Base-by-base conservation (phyloP, 1,284 basidiomycete genomes). In the Malassezia caprae region DNA sequence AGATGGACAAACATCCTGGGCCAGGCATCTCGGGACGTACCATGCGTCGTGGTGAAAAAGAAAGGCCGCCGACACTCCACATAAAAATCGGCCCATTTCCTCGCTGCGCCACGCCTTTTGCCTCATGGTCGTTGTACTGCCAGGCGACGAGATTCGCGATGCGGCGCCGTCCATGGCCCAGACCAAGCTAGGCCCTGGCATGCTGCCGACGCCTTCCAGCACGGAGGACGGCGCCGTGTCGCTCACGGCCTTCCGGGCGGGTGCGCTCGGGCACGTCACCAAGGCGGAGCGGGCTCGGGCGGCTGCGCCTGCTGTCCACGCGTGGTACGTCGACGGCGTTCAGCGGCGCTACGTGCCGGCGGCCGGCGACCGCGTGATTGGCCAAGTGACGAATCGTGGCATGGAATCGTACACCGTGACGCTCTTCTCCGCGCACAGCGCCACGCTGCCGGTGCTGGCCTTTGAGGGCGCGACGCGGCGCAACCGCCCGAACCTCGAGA, bases 401-500 rank as follows among this genome's bases (percentile, higher is more conserved):
- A 48, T 61, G 13, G 72, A 74, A 28, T 61, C 60, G 15, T 74
- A 72, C 48, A 66, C 64, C 10, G 56, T 65, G 27, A 56, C 70
- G 12, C 62, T 74, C 17, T 64, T 64, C 40, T 58, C 62, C 3
- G 59, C 67, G 1, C 65, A 70, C 43, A 32, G 47, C 2, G 64
- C 63, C 23, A 65, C 62, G 8, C 55, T 74, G 3, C 68, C 72
- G 5, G 67, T 60, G 8, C 65, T 74, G 23, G 56, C 65, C 13
- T 74, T 74, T 30, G 69, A 73, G 48, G 72, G 72, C 19, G 72
- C 72, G 8, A 72, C 70, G 3, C 72, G 72, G 48, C 62, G 72
- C 12, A 63, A 70, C 52, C 64, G 63, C 32, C 72, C 72, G 21
- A 71, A 72, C 46, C 59, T 74, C 8, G 51, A 58, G n/a, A 59